phyloP scores from a whole-genome alignment of 2,329 filamentous ascomycete genomes.

The Thermothelomyces thermophilus region DNA sequence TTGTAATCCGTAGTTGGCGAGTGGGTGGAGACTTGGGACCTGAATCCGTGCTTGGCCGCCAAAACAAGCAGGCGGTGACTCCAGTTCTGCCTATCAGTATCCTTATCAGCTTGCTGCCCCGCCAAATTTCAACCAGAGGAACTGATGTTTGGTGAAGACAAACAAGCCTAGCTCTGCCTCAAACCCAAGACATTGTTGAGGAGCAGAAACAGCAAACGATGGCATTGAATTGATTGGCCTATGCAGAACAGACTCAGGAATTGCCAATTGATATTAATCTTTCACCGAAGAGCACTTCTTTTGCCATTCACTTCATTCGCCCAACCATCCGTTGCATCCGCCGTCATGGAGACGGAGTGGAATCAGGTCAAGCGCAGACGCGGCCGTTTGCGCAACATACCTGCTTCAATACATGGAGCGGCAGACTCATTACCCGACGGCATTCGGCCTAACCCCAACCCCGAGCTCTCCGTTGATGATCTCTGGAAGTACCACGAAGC shows the following conservation, averaged over 20 bases:
- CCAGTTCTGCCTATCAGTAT: conserved; percentile 6
- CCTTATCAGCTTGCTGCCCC: conserved; percentile 12
- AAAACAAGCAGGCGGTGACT: conserved; percentile 16
- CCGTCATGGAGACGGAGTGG: conserved; percentile 15
- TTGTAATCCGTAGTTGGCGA: too few species aligned
- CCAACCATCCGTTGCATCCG: neutral
- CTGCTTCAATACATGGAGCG: neutral
- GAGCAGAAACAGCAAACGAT: too few species aligned
- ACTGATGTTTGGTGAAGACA: too few species aligned
- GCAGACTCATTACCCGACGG: conserved; percentile 1
- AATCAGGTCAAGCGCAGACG: conserved; percentile 22
- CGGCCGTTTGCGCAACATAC: conserved; percentile 18
- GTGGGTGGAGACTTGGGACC: too few species aligned
- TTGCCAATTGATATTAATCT: too few species aligned
- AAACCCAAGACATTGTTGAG: too few species aligned
- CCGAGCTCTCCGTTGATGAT: conserved; percentile 21
- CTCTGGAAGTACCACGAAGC: conserved; percentile 25
- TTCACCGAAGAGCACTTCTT: too few species aligned
- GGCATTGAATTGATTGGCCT: too few species aligned
- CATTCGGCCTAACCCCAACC: conserved; percentile 21
- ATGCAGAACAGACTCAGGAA: too few species aligned
- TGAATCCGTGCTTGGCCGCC: too few species aligned
- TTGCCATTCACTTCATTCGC: too few species aligned
- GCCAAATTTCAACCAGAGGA: neutral
- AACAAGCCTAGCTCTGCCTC: too few species aligned